phyloP scores from a whole-genome alignment of 2,329 filamentous ascomycete genomes.

The Lasiodiplodia sp. region DNA sequence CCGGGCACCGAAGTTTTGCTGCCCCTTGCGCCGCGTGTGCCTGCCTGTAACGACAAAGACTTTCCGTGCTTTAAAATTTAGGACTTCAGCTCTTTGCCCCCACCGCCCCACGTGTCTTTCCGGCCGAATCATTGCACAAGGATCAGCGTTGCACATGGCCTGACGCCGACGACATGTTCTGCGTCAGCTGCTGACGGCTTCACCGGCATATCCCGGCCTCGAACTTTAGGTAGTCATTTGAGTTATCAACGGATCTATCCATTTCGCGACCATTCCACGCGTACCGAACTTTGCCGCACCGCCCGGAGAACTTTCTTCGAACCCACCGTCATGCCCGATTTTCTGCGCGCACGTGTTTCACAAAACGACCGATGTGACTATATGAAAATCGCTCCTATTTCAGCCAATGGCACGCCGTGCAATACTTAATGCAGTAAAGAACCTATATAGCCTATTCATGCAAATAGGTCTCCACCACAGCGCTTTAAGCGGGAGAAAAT shows the following conservation, averaged over 20 bases:
- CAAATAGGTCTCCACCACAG: no score
- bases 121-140: neutral
- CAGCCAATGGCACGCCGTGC: no score
- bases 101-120: neutral
- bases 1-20: neutral
- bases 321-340: neutral
- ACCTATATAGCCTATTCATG: no score
- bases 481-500: no score
- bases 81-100: neutral
- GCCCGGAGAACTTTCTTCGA: neutral
- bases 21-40: neutral
- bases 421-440: no score
- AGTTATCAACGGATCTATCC: constrained; percentile 17
- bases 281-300: neutral
- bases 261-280: neutral
- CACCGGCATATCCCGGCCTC: neutral
- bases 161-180: neutral
- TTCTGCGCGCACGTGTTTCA: neutral
- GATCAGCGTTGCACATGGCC: neutral
- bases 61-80: neutral
- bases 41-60: neutral
- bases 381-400: no score
- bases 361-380: no score
- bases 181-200: neutral
- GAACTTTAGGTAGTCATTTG: neutral